phyloP scores from a whole-genome alignment of 2,329 filamentous ascomycete genomes.

The Spiromastix sp. region DNA sequence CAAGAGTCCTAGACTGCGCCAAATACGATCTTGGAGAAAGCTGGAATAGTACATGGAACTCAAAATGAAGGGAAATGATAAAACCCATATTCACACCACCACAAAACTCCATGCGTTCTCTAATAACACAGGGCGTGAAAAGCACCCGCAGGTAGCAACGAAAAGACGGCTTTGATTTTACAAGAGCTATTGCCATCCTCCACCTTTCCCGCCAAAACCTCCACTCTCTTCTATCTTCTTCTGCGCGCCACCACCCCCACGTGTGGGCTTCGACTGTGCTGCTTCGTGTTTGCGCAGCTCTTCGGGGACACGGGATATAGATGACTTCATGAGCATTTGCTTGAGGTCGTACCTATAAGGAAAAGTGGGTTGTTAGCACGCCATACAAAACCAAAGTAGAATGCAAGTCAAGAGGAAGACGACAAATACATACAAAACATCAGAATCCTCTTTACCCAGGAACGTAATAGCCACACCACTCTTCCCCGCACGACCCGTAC shows the following conservation, averaged over 20 bases:
- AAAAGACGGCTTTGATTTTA: neutral
- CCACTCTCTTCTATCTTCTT: slow-evolving; percentile 35
- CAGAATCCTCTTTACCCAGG: slow-evolving; percentile 77
- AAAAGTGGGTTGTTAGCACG: slow-evolving; percentile 11
- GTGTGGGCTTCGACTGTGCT: slow-evolving; percentile 69
- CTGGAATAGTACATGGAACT: too few relatives aligned
- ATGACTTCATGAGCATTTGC: slow-evolving; percentile 88
- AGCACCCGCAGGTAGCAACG: neutral
- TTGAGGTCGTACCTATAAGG: slow-evolving; percentile 61
- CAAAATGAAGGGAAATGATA: too few relatives aligned
- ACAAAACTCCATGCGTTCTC: too few relatives aligned
- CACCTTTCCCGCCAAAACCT: slow-evolving; percentile 26
- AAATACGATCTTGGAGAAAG: too few relatives aligned
- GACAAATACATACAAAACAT: slow-evolving; percentile 57
- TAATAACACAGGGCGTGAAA: too few relatives aligned
- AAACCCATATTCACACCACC: too few relatives aligned
- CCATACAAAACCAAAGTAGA: slow-evolving; percentile 4
- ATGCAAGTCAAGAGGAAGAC: neutral
- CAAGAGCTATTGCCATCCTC: slow-evolving; percentile 2
- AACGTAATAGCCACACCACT: slow-evolving; percentile 94
- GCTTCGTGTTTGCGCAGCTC: slow-evolving; percentile 82
- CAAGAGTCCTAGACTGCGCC: too few relatives aligned
- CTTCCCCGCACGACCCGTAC: slow-evolving; percentile 95
- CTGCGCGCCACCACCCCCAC: slow-evolving; percentile 30
- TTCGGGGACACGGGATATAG: slow-evolving; percentile 80